These are phyloP conservation scores for Cryphonectria naterciae DNA, from an alignment of 2,329 filamentous ascomycete species.

Conservation along the genomic window DNA sequence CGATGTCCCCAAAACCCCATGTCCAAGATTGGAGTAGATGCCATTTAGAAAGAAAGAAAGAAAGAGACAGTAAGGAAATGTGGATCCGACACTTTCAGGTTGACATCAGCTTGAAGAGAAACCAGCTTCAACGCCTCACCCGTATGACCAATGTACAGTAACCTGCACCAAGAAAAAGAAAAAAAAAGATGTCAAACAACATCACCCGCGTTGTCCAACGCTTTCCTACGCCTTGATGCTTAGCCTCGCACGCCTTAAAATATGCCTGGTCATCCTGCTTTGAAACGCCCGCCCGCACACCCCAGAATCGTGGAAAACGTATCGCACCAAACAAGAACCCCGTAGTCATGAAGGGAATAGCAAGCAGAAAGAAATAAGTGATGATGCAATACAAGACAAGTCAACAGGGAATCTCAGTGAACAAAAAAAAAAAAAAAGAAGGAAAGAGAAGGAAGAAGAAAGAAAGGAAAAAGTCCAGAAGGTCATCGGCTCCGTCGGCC, in stretches of 20 bases:
- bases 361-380: no score
- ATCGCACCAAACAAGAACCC: background rate
- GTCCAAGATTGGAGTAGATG: background rate
- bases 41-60: background rate
- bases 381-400: no score
- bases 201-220: background rate
- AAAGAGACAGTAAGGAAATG: background rate
- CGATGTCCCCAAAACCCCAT: background rate
- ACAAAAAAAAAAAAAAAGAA: background rate
- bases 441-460: background rate
- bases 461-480: background rate
- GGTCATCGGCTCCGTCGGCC: background rate
- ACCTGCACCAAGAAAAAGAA: background rate
- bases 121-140: background rate
- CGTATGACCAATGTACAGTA: background rate
- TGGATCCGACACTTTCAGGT: no score
- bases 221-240: background rate
- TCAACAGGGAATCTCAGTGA: background rate
- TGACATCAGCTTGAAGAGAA: background rate
- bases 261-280: background rate
- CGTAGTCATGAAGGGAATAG: background rate
- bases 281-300: background rate
- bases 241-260: background rate
- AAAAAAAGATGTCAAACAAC: background rate
- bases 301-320: background rate